Base-by-base conservation (phyloP, 768 basidiomycete species). In the Psilocybe sp. region DNA sequence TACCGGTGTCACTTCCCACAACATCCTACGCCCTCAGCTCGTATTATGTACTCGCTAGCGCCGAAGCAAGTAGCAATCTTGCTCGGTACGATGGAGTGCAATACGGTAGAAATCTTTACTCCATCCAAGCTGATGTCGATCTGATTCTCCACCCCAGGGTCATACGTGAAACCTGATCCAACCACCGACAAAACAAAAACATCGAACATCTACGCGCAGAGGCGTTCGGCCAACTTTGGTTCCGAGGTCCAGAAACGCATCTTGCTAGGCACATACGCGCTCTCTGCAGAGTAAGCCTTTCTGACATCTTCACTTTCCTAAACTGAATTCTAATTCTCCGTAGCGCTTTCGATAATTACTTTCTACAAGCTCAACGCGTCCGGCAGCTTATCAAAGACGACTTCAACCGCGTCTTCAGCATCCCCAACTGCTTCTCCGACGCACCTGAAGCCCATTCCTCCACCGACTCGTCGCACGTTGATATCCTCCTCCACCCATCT, bases 261-360 rank as follows among this genome's bases (percentile, higher is more conserved):
- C 5, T 60, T 98, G 18, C 73, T 98, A 1, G 96, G 96, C 0
- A 93, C 93, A 0, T 92, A 95, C 61, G 90, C 95, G 2, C 73
- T 99, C 38, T 88, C 87, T 0, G 94, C 94, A 23, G 92, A 92
- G 95, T 97, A 60, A 4, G 11, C 15, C 51, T 23, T 10, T 18
- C 3, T 14, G 38, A 32, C 15, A 7, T 41, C 36, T 28, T 33
- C 12, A 12, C 6, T 9, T 10, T 5, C 34, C 31, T 48, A 33
- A 32, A 31, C 6, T 19, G 4, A 13, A 19, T 14, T 18, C 14
- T 40, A 16, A 40, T 43, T 36, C 31, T 41, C 43, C 33, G 40
- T 53, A 98, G 93, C 50, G 93, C 93, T n/a, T 98, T 94, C 62
- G 89, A 98, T 69, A 98, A 96, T 61, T 98, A 96, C 66, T 99